Evolutionary conservation across 352 stramenopile genomes (phyloP), one percentile per base, ranked within the genome.

Genomic region (Globisporangium perplexum): DNA sequence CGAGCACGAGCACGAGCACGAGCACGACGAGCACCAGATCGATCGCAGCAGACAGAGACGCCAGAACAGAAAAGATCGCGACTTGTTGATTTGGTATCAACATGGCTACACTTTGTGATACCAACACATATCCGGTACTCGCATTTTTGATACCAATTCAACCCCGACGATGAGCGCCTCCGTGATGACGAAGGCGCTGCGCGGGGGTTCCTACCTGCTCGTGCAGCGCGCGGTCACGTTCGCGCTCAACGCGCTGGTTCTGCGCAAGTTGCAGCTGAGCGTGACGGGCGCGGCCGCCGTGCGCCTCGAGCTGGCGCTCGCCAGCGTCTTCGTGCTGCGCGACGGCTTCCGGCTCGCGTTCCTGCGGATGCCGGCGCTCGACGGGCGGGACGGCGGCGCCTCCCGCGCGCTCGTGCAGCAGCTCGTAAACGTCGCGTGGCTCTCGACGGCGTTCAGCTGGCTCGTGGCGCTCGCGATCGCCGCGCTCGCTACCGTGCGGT

Each of bases 281-380:
- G 71, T 96, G 20, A 86, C 88, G 0, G 88, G 88, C 31, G 74
- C 78, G 49, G 83, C 86, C 44, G 90, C 86, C 1, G 81, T 97
- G 50, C 86, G 86, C 8, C 71, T 97, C 35, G 90, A 97, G 60
- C 69, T 97, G 33, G 80, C 88, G 35, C 66, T 96, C 33, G 90
- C 86, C 24, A 95, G 85, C 39, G 83, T 89, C 55, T 94, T 97
- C 54, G 74, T 96, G 20, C 60, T 97, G n/a, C 80, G 88, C 31
- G 88, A 97, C 55, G 86, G 83, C 47, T 93, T 96, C 53, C 85
- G 88, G 2, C 60, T 97, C 20, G 86, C 85, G 15, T 92, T 92
- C 49, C 69, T 96, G 31, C 84, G 87, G 20, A 82, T 90, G 69
- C 72, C 78, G 23, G 79, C 77, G 47, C 64, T 93, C 24, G 80